Percentiles rank a stretch among this genome's conserved stretches.
phyloP scores from a whole-genome alignment of 208 protist species.

The Trypanosoma cruzi region DNA sequence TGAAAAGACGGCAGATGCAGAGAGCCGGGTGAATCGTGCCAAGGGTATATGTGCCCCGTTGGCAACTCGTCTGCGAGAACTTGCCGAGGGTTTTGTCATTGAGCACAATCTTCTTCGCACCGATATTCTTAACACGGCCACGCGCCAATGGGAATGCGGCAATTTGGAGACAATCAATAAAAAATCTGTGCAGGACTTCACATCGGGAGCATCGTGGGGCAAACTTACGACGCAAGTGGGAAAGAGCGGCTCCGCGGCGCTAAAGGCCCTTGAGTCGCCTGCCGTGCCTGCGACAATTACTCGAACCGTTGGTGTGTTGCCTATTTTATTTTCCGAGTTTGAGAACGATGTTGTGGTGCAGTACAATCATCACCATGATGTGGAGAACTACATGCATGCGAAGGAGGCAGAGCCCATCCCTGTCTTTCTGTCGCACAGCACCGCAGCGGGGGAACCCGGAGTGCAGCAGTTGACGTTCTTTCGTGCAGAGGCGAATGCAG shows the following conservation, averaged over 20 bases:
- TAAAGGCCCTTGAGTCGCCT: neutral
- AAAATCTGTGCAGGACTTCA: slow-evolving; percentile 1
- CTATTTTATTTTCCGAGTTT: slow-evolving; percentile 64
- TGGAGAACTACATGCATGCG: slow-evolving; percentile 40
- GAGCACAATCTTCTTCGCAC: slow-evolving; percentile 57
- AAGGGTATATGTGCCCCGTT: slow-evolving; percentile 51
- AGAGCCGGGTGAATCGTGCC: slow-evolving; percentile 27
- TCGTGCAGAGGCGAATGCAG: slow-evolving; percentile 15
- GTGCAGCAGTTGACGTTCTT: slow-evolving; percentile 63
- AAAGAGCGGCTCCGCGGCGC: neutral
- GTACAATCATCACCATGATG: slow-evolving; percentile 43
- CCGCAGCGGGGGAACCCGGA: slow-evolving; percentile 48
- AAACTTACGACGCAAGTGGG: neutral
- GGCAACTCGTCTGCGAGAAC: slow-evolving; percentile 53
- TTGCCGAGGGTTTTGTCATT: slow-evolving; percentile 76
- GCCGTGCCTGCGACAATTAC: neutral
- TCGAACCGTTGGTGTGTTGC: slow-evolving; percentile 27
- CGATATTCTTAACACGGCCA: slow-evolving; percentile 45
- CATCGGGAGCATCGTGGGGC: slow-evolving; percentile 15
- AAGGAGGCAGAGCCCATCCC: slow-evolving; percentile 32
- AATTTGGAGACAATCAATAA: neutral
- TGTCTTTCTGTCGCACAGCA: slow-evolving; percentile 49
- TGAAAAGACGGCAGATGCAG: slow-evolving; percentile 28
- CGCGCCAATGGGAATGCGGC: slow-evolving; percentile 2
- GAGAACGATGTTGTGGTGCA: slow-evolving; percentile 60